Conservation (phyloP, 2,329 filamentous ascomycete species). For the Sporothrix curviconia region DNA sequence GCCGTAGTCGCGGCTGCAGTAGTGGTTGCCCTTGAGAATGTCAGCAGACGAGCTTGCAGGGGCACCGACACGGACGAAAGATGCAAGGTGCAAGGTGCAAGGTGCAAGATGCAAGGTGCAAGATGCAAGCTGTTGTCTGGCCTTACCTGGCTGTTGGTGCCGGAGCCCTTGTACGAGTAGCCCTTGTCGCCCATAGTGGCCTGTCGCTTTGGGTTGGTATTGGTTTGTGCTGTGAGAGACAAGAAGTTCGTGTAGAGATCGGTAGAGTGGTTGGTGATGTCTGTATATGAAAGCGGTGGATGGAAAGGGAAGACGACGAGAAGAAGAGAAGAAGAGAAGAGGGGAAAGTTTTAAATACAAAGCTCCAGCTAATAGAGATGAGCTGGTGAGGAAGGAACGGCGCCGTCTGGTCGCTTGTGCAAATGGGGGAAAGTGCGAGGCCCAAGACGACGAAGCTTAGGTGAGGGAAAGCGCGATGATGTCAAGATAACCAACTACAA, state of each 20-base stretch:
- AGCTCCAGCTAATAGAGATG: not conserved
- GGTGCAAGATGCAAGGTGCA: too few relatives aligned
- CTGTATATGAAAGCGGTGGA: too few relatives aligned
- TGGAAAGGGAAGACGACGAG: not conserved
- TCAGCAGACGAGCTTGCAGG: too few relatives aligned
- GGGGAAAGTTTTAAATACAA: not conserved
- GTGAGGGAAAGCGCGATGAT: too few relatives aligned
- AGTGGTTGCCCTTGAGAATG: slow-evolving; percentile 55
- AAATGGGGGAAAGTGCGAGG: too few relatives aligned
- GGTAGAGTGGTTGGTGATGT: not conserved
- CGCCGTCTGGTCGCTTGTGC: too few relatives aligned
- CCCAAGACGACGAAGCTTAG: too few relatives aligned
- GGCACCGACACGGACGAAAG: too few relatives aligned
- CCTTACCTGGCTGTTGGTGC: slow-evolving; percentile 57
- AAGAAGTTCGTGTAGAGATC: not conserved
- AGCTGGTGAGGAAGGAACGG: not conserved
- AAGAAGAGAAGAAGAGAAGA: not conserved
- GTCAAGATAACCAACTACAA: too few relatives aligned
- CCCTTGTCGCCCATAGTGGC: slow-evolving; percentile 20
- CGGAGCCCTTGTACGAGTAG: slow-evolving; percentile 43
- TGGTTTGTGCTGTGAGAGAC: not conserved
- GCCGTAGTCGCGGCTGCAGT: slow-evolving; percentile 59
- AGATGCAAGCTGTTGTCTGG: too few relatives aligned
- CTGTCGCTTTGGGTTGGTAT: not conserved
- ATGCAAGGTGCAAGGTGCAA: too few relatives aligned